These are phyloP conservation scores for Fusarium secorum DNA, from an alignment of 2,329 filamentous ascomycete species.

Conservation along the genomic window DNA sequence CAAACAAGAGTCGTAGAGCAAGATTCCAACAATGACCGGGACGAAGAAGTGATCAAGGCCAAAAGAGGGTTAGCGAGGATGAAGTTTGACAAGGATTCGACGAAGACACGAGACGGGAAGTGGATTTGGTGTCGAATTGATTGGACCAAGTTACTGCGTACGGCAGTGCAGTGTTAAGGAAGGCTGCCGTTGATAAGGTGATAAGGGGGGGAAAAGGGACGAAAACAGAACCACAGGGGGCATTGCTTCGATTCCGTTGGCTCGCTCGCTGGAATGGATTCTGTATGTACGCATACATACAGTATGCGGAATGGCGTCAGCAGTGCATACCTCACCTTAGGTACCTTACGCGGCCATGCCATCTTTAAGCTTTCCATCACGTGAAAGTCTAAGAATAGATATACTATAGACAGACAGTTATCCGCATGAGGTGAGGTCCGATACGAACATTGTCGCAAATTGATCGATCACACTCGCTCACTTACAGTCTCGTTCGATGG, in stretches of 20 bases:
- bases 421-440: neutral
- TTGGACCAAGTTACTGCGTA: slow-evolving; percentile 26
- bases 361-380: slow-evolving; percentile 1
- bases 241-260: neutral
- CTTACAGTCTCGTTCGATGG: neutral
- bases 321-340: slow-evolving; percentile 11
- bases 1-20: slow-evolving; percentile 15
- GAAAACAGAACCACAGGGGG: neutral
- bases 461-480: neutral
- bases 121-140: slow-evolving; percentile 29
- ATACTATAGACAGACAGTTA: neutral
- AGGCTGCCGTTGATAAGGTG: slow-evolving; percentile 11
- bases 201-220: neutral
- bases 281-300: neutral
- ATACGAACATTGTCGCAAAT: slow-evolving; percentile 5
- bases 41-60: neutral
- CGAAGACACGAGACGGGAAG: slow-evolving; percentile 32
- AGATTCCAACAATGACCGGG: slow-evolving; percentile 11
- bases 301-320: slow-evolving; percentile 16
- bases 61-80: slow-evolving; percentile 31
- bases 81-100: slow-evolving; percentile 22
- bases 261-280: neutral
- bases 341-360: slow-evolving; percentile 13
- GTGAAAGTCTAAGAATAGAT: slow-evolving; percentile 25
- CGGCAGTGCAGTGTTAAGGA: slow-evolving; percentile 5